These are phyloP conservation scores for Tubosaeta brunneosetosa DNA, from an alignment of 768 basidiomycete genomes.

Conservation along the genomic window DNA sequence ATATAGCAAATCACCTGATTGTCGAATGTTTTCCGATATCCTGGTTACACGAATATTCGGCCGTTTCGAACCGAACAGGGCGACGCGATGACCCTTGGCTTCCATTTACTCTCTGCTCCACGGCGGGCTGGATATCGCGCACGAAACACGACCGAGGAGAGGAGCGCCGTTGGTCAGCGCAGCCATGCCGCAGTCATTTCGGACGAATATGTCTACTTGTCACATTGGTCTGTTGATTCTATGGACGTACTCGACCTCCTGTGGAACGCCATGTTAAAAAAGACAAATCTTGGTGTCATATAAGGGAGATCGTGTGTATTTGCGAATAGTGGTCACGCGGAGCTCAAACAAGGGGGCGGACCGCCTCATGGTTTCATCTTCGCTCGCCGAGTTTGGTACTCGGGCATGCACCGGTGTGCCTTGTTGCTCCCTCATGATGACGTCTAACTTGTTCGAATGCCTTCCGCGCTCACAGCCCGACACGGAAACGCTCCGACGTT, in stretches of 20 bases:
- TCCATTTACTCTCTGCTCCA: conserved; percentile 14
- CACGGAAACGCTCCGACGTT: not conserved
- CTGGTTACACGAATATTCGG: conserved; percentile 3
- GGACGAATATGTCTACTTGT: conserved; percentile 9
- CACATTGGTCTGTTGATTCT: conserved; percentile 14
- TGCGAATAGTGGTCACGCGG: conserved; percentile 4
- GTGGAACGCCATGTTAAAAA: conserved; percentile 8
- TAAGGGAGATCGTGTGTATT: conserved; percentile 6
- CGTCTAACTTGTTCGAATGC: not conserved
- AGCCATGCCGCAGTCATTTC: conserved; percentile 5
- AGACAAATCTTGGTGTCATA: conserved; percentile 13
- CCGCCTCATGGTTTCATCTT: conserved; percentile 15
- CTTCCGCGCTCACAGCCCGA: conserved; percentile 1
- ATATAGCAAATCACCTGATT: not conserved
- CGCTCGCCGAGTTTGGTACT: not conserved
- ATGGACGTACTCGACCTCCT: conserved; percentile 6
- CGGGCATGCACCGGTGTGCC: not conserved
- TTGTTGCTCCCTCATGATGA: not conserved
- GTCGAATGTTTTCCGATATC: not conserved
- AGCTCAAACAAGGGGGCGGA: not conserved
- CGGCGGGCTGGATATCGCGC: conserved; percentile 18
- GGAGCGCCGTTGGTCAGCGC: conserved; percentile 4
- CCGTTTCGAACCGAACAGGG: conserved; percentile 15
- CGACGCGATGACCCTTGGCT: conserved; percentile 2
- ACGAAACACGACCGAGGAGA: conserved; percentile 17